phyloP scores from a whole-genome alignment of 2,329 filamentous ascomycete species.

The Hypoxylon sp. region DNA sequence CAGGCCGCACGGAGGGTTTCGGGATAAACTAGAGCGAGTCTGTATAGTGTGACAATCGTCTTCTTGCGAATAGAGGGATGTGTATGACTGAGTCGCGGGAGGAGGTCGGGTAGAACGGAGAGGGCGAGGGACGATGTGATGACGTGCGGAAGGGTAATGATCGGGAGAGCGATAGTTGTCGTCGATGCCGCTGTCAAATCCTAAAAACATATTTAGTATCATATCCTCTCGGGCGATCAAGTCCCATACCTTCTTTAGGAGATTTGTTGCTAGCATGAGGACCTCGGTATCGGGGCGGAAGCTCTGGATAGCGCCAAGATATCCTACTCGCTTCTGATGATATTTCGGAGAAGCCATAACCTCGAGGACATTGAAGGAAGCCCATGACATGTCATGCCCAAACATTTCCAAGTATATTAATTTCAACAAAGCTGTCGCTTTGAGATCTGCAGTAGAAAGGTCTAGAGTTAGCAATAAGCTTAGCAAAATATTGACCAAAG shows the following conservation, averaged over 20 bases:
- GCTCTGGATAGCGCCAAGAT: slow-evolving; percentile 94
- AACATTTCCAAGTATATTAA: slow-evolving; percentile 99
- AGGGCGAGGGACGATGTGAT: slow-evolving; percentile 93
- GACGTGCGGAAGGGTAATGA: slow-evolving; percentile 92
- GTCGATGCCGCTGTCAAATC: slow-evolving; percentile 81
- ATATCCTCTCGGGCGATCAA: slow-evolving; percentile 1
- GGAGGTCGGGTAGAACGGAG: slow-evolving; percentile 86
- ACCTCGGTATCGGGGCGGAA: slow-evolving; percentile 97
- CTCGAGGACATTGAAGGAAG: slow-evolving; percentile 96
- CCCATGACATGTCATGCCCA: slow-evolving; percentile 99
- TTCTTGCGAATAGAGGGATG: slow-evolving; percentile 92
- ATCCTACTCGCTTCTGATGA: slow-evolving; percentile 94
- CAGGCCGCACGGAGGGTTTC: slow-evolving; percentile 93
- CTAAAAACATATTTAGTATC: slow-evolving; percentile 57
- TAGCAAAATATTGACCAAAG: slow-evolving; percentile 13
- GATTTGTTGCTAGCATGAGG: slow-evolving; percentile 95
- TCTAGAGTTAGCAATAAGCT: slow-evolving; percentile 41
- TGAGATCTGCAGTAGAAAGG: slow-evolving; percentile 75
- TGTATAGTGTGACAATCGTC: slow-evolving; percentile 93
- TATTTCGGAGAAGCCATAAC: slow-evolving; percentile 98
- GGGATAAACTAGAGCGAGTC: slow-evolving; percentile 94
- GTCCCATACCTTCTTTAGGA: slow-evolving; percentile 85
- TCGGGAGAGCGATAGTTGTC: slow-evolving; percentile 86
- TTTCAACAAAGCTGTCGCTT: slow-evolving; percentile 95
- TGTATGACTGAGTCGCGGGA: slow-evolving; percentile 89